Evolutionary conservation across 192 early-diverging fungal genomes (phyloP), one percentile per base, ranked within the genome.

Genomic region (Radiomyces spectabilis): DNA sequence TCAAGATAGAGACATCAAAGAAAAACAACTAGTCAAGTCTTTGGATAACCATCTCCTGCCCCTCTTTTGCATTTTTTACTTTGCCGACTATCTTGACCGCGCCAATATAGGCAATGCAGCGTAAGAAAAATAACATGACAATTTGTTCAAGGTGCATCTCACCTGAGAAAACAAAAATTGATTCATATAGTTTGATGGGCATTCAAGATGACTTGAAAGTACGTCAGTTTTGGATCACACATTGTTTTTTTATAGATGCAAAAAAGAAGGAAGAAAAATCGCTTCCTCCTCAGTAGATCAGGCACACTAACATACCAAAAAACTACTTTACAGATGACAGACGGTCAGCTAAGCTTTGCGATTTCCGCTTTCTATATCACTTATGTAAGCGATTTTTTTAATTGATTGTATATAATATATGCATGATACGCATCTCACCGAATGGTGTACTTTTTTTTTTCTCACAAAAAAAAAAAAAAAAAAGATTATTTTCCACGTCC

Each of bases 401-500:
- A n/a, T n/a, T n/a, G n/a, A n/a, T n/a, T n/a, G n/a, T n/a, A n/a
- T n/a, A n/a, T 34, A 34, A 37, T 22, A 48, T 70, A 22, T 37
- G 39, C 1, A 31, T 44, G 45, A 71, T 67, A 46, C 72, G 61
- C 63, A 72, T 67, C 35, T 68, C 63, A 5, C 66, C 74, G 25
- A 74, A 65, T 29, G 55, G 15, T 1, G 32, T 53, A 0, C 78
- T 78, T 67, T 78, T 73, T 29, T 50, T 76, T 50, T 69, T 65
- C 4, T n/a, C n/a, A n/a, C n/a, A n/a, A n/a, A n/a, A n/a, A n/a
- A n/a, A n/a, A n/a, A n/a, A n/a, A n/a, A n/a, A n/a, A n/a, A n/a
- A n/a, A 84, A 89, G 66, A 80, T 85, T 39, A 48, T 88, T 30
- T 89, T 85, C 51, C 86, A 92, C 61, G 70, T 92, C 5, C 90